Conservation (phyloP, 176 grass and related monocot species). For the Dendrocalamus sinicus region DNA sequence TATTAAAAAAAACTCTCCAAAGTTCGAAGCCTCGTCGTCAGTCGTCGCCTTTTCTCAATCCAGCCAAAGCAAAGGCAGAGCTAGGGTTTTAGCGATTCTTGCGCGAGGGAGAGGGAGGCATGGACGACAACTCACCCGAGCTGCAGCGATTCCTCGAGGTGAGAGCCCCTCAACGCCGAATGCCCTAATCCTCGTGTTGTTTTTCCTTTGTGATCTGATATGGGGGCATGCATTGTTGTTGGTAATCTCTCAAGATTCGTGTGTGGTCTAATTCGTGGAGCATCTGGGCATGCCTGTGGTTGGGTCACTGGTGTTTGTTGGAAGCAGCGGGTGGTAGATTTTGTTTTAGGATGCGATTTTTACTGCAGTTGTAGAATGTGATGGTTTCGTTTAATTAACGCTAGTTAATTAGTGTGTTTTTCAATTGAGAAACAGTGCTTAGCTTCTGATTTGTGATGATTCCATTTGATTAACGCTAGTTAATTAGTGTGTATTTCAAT, state of each 20-base stretch:
- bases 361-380: neutral
- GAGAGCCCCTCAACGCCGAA: neutral
- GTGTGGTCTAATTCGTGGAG: neutral
- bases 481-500: neutral
- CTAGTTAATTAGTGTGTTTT: neutral
- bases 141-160: neutral
- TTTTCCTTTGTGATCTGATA: neutral
- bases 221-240: neutral
- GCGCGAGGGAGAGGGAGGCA: neutral
- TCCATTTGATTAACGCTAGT: neutral
- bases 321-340: neutral
- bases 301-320: neutral
- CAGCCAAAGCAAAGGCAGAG: neutral
- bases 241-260: neutral
- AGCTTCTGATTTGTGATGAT: no score
- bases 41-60: neutral
- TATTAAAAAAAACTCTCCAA: neutral
- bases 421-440: neutral
- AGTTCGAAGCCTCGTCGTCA: no score
- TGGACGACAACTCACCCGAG: constrained; percentile 8
- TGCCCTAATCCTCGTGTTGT: neutral
- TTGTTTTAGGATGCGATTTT: neutral
- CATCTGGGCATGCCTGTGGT: neutral
- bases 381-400: neutral
- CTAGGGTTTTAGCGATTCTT: constrained; percentile 16